Conservation (phyloP, 2,329 filamentous ascomycete species). For the Ceratocystiopsis sp. region DNA sequence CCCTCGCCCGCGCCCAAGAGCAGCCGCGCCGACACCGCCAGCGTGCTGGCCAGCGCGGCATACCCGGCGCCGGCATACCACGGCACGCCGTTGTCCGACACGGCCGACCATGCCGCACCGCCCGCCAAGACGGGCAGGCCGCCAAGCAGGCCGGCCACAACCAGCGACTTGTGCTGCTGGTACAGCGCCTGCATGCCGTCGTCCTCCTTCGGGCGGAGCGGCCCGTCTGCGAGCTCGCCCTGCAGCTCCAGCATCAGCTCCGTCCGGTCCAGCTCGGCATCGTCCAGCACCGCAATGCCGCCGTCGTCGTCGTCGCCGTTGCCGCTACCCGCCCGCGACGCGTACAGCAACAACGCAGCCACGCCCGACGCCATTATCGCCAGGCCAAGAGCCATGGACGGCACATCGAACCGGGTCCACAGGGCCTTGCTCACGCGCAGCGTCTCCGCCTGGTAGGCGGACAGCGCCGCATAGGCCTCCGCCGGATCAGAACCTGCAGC, state of each 20-base stretch:
- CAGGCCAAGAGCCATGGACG: constrained; percentile 71
- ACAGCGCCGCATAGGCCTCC: constrained; percentile 40
- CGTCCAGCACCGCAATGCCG: constrained; percentile 23
- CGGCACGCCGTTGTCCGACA: constrained; percentile 17
- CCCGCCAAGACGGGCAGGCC: constrained; percentile 12
- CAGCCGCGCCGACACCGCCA: constrained; percentile 23
- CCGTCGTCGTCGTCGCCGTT: constrained; percentile 12
- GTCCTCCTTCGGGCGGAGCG: constrained; percentile 25
- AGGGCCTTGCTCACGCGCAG: constrained; percentile 63
- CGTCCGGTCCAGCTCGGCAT: constrained; percentile 40
- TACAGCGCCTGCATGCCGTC: constrained; percentile 37
- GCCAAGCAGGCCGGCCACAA: constrained; percentile 20
- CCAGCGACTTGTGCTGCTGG: constrained; percentile 20
- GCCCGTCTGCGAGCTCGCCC: constrained; percentile 3
- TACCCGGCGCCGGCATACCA: constrained; percentile 23
- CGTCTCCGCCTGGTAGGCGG: constrained; percentile 61
- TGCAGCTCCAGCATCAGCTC: constrained; percentile 40
- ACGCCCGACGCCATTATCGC: constrained; percentile 51
- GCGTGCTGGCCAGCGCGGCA: constrained; percentile 28
- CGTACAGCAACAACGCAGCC: constrained; percentile 54
- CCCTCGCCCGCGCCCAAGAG: constrained; percentile 20
- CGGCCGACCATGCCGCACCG: constrained; percentile 1
- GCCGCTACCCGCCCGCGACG: constrained; percentile 38
- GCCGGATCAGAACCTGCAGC: constrained; percentile 26
- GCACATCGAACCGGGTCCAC: constrained; percentile 85